phyloP scores from a whole-genome alignment of 1,284 basidiomycete species.

The Ustilago cynodontis region DNA sequence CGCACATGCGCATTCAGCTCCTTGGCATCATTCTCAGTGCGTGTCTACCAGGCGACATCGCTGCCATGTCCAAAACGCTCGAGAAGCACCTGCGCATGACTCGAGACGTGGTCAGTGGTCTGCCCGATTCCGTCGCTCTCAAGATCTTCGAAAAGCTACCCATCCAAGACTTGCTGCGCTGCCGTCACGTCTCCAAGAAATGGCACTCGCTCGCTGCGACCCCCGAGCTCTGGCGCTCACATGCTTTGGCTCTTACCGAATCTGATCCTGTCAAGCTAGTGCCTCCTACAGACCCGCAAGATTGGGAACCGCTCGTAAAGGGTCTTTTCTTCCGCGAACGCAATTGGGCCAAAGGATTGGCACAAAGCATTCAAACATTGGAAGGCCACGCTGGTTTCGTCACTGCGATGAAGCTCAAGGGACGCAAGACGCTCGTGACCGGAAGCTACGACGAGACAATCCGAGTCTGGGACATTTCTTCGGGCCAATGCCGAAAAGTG shows the following conservation, averaged over 20 bases:
- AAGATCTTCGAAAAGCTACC: slow-evolving; percentile 78
- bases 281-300: slow-evolving; percentile 41
- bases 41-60: slow-evolving; percentile 58
- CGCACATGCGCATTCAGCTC: slow-evolving; percentile 46
- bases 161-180: slow-evolving; percentile 73
- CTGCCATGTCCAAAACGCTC: slow-evolving; percentile 72
- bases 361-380: slow-evolving; percentile 82
- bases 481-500: slow-evolving; percentile 82
- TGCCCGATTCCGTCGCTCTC: slow-evolving; percentile 78
- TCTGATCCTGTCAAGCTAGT: slow-evolving; percentile 76
- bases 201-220: slow-evolving; percentile 80
- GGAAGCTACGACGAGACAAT: slow-evolving; percentile 84
- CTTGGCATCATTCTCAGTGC: slow-evolving; percentile 56
- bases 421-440: slow-evolving; percentile 77
- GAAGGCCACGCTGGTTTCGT: slow-evolving; percentile 88
- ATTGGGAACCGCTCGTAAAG: slow-evolving; percentile 78
- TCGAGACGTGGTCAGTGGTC: slow-evolving; percentile 81
- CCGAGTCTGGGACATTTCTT: slow-evolving; percentile 71
- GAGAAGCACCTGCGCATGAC: slow-evolving; percentile 84
- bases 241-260: slow-evolving; percentile 80
- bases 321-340: slow-evolving; percentile 86
- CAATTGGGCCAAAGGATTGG: slow-evolving; percentile 78
- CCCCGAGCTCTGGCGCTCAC: slow-evolving; percentile 81
- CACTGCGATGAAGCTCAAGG: slow-evolving; percentile 82
- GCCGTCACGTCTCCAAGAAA: slow-evolving; percentile 78